Percentiles rank a stretch among this genome's conserved stretches.
phyloP scores from a whole-genome alignment of 306 rosid genomes.

The Sicyos baderoa region DNA sequence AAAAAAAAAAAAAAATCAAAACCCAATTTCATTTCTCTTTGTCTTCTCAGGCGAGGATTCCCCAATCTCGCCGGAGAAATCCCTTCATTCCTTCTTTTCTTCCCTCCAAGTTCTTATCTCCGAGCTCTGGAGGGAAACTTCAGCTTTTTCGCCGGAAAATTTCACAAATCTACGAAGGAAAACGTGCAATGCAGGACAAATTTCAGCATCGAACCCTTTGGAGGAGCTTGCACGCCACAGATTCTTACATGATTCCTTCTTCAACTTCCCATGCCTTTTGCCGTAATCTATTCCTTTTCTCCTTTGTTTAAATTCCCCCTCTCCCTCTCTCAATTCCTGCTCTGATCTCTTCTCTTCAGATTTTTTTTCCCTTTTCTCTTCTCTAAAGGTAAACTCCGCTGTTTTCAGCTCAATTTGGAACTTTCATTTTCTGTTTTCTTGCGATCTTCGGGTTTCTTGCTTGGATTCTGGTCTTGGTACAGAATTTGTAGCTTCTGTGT shows the following conservation, averaged over 20 bases:
- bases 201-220: conserved; percentile 35
- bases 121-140: conserved; percentile 18
- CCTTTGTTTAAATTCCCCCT: not conserved
- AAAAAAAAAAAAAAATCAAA: no score
- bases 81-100: conserved; percentile 18
- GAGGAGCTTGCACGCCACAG: conserved; percentile 54
- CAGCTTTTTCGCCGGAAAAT: no score
- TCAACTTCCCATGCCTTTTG: conserved; percentile 25
- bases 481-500: no score
- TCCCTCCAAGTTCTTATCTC: not conserved
- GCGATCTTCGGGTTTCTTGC: conserved; percentile 24
- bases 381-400: not conserved
- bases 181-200: conserved; percentile 51
- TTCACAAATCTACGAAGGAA: no score
- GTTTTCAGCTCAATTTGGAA: conserved; percentile 14
- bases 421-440: not conserved
- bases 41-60: conserved; percentile 38
- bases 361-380: not conserved
- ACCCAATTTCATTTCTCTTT: conserved; percentile 1
- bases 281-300: conserved; percentile 35
- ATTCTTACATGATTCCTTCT: conserved; percentile 31
- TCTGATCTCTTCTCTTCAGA: no score
- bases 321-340: not conserved
- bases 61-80: conserved; percentile 41
- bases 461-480: not conserved